Evolutionary conservation across 2,329 filamentous ascomycete genomes (phyloP), one percentile per base, ranked within the genome.

Genomic region (Dryadomyces quercivorus): DNA sequence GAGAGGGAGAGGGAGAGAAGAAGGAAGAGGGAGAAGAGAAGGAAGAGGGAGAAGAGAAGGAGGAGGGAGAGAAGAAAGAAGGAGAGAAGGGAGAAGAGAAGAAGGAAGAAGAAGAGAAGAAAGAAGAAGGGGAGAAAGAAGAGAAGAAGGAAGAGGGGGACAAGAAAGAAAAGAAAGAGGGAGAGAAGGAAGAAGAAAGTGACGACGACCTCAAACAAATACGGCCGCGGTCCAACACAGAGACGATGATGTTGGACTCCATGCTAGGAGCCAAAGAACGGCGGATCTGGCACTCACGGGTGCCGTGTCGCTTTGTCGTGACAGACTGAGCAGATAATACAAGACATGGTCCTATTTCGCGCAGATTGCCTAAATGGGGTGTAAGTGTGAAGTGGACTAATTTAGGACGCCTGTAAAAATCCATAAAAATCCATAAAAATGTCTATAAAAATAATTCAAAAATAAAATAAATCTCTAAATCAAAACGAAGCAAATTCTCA

Each of bases 221-320:
- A 10, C 67, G 74, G 56, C 67, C 67, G 50, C 65, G 76, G 57
- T 75, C 75, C 2, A 75, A 80, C 62, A 82, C 78, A 6, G 72
- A 80, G 62, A 73, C 69, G 51, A 73, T 82, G 66, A 73, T 82
- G 67, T 70, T 80, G 69, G 79, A 84, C 62, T 72, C 77, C 2
- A 70, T 79, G 58, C 66, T 85, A 22, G 81, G 80, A 1, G 72
- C 73, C 9, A 76, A 74, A 64, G 78, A 84, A 67, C 74, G 82
- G 62, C 71, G 80, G 58, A 78, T 84, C 38, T 86, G 82, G 82
- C 80, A 85, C 66, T 76, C 77, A 31, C 72, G 81, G 60, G 72
- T 76, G 61, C 75, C 78, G 49, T 82, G 74, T 60, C 63, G 76
- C 51, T 64, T 86, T 60, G 68, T 71, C 57, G 81, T 82, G 21